Evolutionary conservation across 768 basidiomycete genomes (phyloP), one percentile per base, ranked within the genome.

Genomic region (Panus rudis): DNA sequence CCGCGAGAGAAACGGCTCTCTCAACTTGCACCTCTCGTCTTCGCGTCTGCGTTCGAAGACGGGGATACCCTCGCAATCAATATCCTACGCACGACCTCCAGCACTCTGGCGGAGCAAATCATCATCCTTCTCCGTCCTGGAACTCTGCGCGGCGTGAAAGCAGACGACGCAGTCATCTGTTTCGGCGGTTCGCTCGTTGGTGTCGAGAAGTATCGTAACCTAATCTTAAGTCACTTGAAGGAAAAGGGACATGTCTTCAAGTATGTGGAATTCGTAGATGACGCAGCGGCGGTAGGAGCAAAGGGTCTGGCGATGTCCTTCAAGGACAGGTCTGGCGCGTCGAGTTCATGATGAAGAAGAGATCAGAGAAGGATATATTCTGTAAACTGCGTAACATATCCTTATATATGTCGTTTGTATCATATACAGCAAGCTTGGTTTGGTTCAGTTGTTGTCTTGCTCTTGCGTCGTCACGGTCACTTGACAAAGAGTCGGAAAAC

Each of bases 131-230:
- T 81, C 2, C 67, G 69, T 4, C 64, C 72, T 23, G 66, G 63
- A 6, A 39, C 47, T 7, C 34, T 30, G 39, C 45, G 52, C 11
- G 59, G 48, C 19, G 71, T 84, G 39, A 67, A 66, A 32, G 74
- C 85, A 0, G 58, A 64, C 28, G 70, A 79, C 2, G 69, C 76
- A 25, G 72, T 89, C 3, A 54, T 91, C 14, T 87, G 79, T 47
- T 80, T 90, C 44, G 88, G 88, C 7, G 88, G 88, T n/a, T 86
- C 83, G 16, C 60, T 91, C 49, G 78, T 78, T 3, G 79, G 83
- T 3, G 61, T 86, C 2, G 69, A 73, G 41, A 63, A 53, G 27
- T 90, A 91, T 48, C 66, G 81, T 41, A 62, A 72, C 20, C 47
- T 75, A 24, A 53, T 78, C 7, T 52, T 85, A 35, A 78, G 76